These are phyloP conservation scores for Thuidium tamariscinum DNA, from an alignment of 225 moss, liverwort and hornwort species.

Conservation along the genomic window DNA sequence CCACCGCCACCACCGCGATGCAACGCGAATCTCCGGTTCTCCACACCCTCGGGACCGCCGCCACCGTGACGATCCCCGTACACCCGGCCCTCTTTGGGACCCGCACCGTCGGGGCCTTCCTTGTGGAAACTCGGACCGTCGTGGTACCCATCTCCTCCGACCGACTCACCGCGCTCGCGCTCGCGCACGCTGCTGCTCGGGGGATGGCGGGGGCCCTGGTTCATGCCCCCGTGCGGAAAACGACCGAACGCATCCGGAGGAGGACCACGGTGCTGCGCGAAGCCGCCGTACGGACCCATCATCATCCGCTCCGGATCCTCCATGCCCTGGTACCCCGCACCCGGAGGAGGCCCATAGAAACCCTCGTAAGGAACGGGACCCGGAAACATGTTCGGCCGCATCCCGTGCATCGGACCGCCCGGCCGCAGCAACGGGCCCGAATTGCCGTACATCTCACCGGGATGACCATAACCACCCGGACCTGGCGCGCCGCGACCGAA, in stretches of 20 bases:
- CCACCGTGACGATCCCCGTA: constrained; percentile 19
- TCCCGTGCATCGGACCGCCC: constrained; percentile 68
- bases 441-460: constrained; percentile 80
- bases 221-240: constrained; percentile 65
- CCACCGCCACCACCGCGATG: not conserved
- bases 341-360: constrained; percentile 72
- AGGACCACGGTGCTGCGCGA: constrained; percentile 62
- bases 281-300: constrained; percentile 67
- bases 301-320: constrained; percentile 86
- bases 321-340: constrained; percentile 54
- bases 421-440: constrained; percentile 58
- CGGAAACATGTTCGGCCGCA: constrained; percentile 78
- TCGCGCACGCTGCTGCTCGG: constrained; percentile 38
- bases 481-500: constrained; percentile 72
- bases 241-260: constrained; percentile 65
- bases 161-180: constrained; percentile 59
- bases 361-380: constrained; percentile 84
- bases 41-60: constrained; percentile 19
- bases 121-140: constrained; percentile 55
- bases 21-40: constrained; percentile 32
- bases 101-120: constrained; percentile 27
- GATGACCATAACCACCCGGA: constrained; percentile 72
- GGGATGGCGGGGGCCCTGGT: constrained; percentile 58
- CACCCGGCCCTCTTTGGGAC: constrained; percentile 38
- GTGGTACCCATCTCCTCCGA: constrained; percentile 63